phyloP scores from a whole-genome alignment of 2,329 filamentous ascomycete species.

The Fusarium setosum region DNA sequence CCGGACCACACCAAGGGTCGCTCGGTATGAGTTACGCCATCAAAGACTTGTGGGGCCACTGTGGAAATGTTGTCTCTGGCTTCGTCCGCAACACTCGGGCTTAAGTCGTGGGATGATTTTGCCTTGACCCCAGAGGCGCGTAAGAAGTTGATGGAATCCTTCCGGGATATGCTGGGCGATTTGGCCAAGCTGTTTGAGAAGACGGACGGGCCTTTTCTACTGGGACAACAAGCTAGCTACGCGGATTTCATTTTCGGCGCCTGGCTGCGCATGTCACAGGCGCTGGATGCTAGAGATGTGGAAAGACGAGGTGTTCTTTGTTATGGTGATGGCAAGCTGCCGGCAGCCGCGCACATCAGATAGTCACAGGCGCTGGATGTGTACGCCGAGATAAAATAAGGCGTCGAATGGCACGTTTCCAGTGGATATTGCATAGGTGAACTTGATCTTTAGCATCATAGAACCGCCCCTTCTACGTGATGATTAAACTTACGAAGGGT shows the following conservation, averaged over 20 bases:
- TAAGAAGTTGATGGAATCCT: constrained; percentile 50
- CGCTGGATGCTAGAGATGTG: too few relatives aligned
- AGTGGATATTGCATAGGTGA: too few relatives aligned
- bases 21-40: too few relatives aligned
- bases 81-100: constrained; percentile 39
- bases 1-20: constrained; percentile 65
- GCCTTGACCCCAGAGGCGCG: constrained; percentile 52
- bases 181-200: constrained; percentile 54
- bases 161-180: constrained; percentile 54
- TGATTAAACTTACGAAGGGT: too few relatives aligned
- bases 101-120: constrained; percentile 58
- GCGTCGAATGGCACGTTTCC: not conserved
- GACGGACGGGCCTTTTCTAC: constrained; percentile 58
- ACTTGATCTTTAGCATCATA: too few relatives aligned
- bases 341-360: too few relatives aligned
- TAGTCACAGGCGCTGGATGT: constrained; percentile 56
- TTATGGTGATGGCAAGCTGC: too few relatives aligned
- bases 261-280: constrained; percentile 62
- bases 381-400: constrained; percentile 49
- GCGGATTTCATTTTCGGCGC: constrained; percentile 68
- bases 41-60: too few relatives aligned
- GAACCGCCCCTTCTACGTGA: not conserved
- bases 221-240: constrained; percentile 59
- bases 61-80: too few relatives aligned
- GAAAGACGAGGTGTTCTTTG: too few relatives aligned